Evolutionary conservation across 78 protist genomes (phyloP).

Genomic region (Acrasis kona): DNA sequence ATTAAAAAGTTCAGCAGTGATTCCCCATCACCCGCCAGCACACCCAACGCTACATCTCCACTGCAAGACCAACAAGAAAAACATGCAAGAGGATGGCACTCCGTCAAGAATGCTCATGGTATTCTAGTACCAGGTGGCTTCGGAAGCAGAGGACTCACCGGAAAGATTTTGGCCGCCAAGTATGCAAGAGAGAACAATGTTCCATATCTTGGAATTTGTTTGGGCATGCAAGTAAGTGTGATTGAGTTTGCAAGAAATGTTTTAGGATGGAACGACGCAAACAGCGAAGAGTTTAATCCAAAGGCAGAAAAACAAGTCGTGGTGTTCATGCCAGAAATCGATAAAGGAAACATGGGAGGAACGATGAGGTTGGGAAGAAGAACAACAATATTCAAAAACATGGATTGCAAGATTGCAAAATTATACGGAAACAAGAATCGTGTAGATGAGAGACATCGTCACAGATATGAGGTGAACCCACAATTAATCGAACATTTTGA

Average conservation of each 20-base stretch:
- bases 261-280: slow-evolving; percentile 52
- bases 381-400: neutral
- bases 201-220: slow-evolving; percentile 92
- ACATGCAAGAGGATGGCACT: slow-evolving; percentile 35
- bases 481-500: slow-evolving; percentile 51
- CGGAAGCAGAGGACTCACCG: slow-evolving; percentile 90
- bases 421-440: slow-evolving; percentile 49
- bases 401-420: slow-evolving; percentile 20
- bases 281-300: slow-evolving; percentile 50
- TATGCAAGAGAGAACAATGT: slow-evolving; percentile 69
- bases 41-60: neutral
- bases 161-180: slow-evolving; percentile 73
- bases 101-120: slow-evolving; percentile 51
- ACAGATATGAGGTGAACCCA: slow-evolving; percentile 88
- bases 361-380: slow-evolving; percentile 94
- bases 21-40: too few relatives aligned
- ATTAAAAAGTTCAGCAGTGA: too few relatives aligned
- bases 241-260: slow-evolving; percentile 70
- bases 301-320: slow-evolving; percentile 38
- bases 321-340: slow-evolving; percentile 85
- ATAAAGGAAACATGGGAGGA: slow-evolving; percentile 85
- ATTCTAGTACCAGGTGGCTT: slow-evolving; percentile 97
- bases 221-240: slow-evolving; percentile 91
- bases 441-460: slow-evolving; percentile 93
- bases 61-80: neutral